Conservation (phyloP, 305 asterid genomes). For the Fraxinus latifolia region DNA sequence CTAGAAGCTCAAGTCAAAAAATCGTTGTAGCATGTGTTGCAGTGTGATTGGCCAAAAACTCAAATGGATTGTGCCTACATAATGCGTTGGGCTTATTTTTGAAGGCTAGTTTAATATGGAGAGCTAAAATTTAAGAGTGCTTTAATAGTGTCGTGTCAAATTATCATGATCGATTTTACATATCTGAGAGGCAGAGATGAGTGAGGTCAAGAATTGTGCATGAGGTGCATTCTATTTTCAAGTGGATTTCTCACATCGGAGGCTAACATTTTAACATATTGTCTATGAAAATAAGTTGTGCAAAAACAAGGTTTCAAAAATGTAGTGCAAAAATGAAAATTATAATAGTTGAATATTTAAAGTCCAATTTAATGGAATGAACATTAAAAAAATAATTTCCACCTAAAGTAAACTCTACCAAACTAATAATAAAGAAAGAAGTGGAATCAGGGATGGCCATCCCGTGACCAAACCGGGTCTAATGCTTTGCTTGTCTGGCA, state of each 20-base stretch:
- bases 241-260: not conserved
- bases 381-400: not conserved
- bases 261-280: not conserved
- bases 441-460: not conserved
- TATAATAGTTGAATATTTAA: not conserved
- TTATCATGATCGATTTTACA: too few relatives aligned
- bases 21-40: not conserved
- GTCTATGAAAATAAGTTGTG: not conserved
- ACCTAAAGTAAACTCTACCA: not conserved
- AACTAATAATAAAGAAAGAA: not conserved
- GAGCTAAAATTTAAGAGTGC: not conserved
- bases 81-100: not conserved
- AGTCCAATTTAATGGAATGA: not conserved
- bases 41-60: not conserved
- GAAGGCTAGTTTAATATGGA: not conserved
- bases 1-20: not conserved
- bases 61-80: not conserved
- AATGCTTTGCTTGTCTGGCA: not conserved
- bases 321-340: not conserved
- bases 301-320: not conserved
- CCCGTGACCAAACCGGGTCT: slow-evolving; percentile 4
- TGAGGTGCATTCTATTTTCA: not conserved
- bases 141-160: too few relatives aligned
- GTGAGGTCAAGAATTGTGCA: not conserved
- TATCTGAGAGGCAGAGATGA: not conserved